These are phyloP conservation scores for Sporothrix pallida DNA, from an alignment of 2,329 filamentous ascomycete genomes.

Conservation along the genomic window DNA sequence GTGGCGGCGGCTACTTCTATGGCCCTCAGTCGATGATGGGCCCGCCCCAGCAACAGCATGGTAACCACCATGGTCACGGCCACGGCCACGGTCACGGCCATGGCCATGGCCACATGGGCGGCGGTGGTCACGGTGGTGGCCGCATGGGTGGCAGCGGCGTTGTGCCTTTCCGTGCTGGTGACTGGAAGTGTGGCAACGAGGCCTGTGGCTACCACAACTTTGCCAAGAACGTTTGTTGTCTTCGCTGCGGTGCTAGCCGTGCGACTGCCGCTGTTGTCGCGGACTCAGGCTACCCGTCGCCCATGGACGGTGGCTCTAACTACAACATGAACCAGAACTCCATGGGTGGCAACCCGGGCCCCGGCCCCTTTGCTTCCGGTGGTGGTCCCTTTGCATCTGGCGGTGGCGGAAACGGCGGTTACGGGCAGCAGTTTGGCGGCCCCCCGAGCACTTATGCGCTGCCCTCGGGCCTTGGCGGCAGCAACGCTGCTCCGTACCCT, in stretches of 20 bases:
- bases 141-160: slow-evolving; percentile 83
- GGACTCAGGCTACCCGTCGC: slow-evolving; percentile 87
- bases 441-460: slow-evolving; percentile 89
- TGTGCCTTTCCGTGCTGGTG: slow-evolving; percentile 95
- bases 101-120: slow-evolving; percentile 69
- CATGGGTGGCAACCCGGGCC: slow-evolving; percentile 83
- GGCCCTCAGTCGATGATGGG: slow-evolving; percentile 79
- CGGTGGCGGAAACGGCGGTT: slow-evolving; percentile 59
- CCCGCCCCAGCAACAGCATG: slow-evolving; percentile 75
- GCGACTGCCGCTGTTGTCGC: slow-evolving; percentile 93
- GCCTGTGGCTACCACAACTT: slow-evolving; percentile 99
- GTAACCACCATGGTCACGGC: slow-evolving; percentile 59
- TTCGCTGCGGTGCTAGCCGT: slow-evolving; percentile 93
- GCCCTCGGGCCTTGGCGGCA: slow-evolving; percentile 81
- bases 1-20: slow-evolving; percentile 67
- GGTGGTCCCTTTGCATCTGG: slow-evolving; percentile 68
- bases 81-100: slow-evolving; percentile 55
- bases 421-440: slow-evolving; percentile 82
- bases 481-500: slow-evolving; percentile 78
- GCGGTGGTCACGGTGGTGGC: slow-evolving; percentile 64
- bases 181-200: slow-evolving; percentile 98
- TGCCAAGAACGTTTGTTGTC: slow-evolving; percentile 97
- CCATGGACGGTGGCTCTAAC: slow-evolving; percentile 83
- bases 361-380: slow-evolving; percentile 70
- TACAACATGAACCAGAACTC: slow-evolving; percentile 86